These are phyloP conservation scores for Lumnitzera racemosa DNA, from an alignment of 345 rosid species.

Conservation along the genomic window DNA sequence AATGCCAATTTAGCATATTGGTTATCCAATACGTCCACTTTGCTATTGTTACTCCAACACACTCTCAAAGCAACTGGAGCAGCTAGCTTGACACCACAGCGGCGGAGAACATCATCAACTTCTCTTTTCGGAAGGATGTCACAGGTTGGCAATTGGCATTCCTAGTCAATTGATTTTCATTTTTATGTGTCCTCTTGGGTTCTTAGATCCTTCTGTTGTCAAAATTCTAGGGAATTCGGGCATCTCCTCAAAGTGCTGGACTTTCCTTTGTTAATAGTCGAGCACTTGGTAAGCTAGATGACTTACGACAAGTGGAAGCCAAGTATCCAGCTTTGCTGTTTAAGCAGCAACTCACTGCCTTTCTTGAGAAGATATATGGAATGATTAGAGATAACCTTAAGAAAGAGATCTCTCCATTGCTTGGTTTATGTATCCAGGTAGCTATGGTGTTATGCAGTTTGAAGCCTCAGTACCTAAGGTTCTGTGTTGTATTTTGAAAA, in stretches of 20 bases:
- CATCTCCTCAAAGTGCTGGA: conserved; percentile 90
- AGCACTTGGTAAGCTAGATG: conserved; percentile 67
- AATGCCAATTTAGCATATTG: conserved; percentile 84
- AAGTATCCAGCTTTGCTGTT: conserved; percentile 95
- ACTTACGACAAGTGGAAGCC: conserved; percentile 92
- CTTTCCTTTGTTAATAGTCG: conserved; percentile 73
- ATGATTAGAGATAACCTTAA: conserved; percentile 94
- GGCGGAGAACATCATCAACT: conserved; percentile 82
- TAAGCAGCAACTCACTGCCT: conserved; percentile 98
- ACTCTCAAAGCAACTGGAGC: conserved; percentile 97
- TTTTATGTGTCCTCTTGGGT: conserved; percentile 1
- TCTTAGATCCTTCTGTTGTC: conserved; percentile 7
- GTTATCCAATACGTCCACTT: conserved; percentile 89
- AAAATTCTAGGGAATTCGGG: conserved; percentile 62
- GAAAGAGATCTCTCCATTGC: conserved; percentile 96
- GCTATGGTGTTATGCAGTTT: conserved; percentile 7
- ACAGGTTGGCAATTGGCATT: conserved; percentile 41
- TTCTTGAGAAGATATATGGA: conserved; percentile 98
- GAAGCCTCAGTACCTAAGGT: too few species aligned
- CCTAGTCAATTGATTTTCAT: background rate
- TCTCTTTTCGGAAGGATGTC: conserved; percentile 99
- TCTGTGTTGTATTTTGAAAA: too few species aligned
- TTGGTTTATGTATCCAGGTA: conserved; percentile 97
- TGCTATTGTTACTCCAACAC: conserved; percentile 83
- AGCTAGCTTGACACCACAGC: conserved; percentile 94